phyloP scores from a whole-genome alignment of 1,139 yeast genomes.

The Taiozyma sp. region DNA sequence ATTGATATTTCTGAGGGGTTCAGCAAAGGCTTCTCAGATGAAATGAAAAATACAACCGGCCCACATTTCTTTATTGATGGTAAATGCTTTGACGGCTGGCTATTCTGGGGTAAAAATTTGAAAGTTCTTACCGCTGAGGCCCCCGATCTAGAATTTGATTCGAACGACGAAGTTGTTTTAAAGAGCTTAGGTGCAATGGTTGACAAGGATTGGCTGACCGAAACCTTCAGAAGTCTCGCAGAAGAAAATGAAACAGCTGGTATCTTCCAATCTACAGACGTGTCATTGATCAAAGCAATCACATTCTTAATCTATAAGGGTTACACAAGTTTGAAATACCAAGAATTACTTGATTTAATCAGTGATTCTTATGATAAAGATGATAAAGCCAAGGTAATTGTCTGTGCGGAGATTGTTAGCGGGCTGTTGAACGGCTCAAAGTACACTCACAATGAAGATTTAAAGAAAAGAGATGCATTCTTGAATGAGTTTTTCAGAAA shows the following conservation, averaged over 20 bases:
- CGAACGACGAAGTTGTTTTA: conserved; percentile 41
- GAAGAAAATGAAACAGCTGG: conserved; percentile 62
- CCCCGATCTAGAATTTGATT: conserved; percentile 19
- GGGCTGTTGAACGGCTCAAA: conserved; percentile 53
- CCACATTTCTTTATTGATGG: conserved; percentile 58
- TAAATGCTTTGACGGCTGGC: conserved; percentile 61
- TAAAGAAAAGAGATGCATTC: conserved; percentile 41
- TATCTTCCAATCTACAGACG: conserved; percentile 60
- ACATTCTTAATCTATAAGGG: conserved; percentile 43
- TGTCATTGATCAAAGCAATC: conserved; percentile 44
- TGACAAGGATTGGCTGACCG: conserved; percentile 54
- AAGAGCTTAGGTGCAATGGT: conserved; percentile 41
- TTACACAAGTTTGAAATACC: conserved; percentile 28
- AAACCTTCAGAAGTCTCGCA: conserved; percentile 50
- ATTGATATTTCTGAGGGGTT: conserved; percentile 40
- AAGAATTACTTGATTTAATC: conserved; percentile 48
- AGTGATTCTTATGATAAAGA: conserved; percentile 51
- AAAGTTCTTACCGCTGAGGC: conserved; percentile 38
- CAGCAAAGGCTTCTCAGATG: conserved; percentile 42
- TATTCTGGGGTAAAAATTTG: conserved; percentile 68
- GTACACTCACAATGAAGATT: conserved; percentile 28
- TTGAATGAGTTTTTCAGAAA: conserved; percentile 38
- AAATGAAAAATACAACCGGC: conserved; percentile 43
- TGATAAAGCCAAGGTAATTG: conserved; percentile 61
- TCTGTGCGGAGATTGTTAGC: conserved; percentile 54